Evolutionary conservation across 2,329 filamentous ascomycete species (phyloP).

Genomic region (Alternaria sp.): DNA sequence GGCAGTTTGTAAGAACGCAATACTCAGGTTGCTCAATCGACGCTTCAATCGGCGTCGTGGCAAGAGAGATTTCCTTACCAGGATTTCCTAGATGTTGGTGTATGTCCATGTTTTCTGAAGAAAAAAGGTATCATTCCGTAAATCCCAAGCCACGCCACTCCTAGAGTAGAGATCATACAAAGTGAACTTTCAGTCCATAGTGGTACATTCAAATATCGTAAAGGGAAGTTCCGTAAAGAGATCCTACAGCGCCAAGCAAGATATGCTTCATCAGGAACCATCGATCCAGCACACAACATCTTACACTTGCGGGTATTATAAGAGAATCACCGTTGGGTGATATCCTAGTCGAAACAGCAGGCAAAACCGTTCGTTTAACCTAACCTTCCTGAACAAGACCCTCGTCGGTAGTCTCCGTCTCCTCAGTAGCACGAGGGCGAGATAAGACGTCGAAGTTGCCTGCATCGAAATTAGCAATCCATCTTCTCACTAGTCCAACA

Average conservation of each 20-base stretch:
- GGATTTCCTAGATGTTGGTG: neutral
- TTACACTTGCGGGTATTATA: neutral
- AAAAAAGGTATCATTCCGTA: constrained; percentile 29
- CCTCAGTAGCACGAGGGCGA: constrained; percentile 34
- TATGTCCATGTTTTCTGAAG: neutral
- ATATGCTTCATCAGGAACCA: neutral
- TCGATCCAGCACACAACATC: neutral
- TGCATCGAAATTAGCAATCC: constrained; percentile 18
- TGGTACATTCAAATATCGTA: constrained; percentile 29
- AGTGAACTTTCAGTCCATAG: constrained; percentile 26
- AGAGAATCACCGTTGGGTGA: neutral
- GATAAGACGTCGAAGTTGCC: constrained; percentile 48
- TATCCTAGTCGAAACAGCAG: neutral
- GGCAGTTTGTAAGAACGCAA: neutral
- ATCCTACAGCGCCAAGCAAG: constrained; percentile 19
- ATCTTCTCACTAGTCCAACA: neutral
- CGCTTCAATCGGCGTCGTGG: neutral
- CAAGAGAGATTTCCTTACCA: too few species aligned
- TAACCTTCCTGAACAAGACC: constrained; percentile 44
- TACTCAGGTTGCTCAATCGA: neutral
- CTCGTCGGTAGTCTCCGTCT: constrained; percentile 42
- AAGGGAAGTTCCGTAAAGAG: constrained; percentile 7
- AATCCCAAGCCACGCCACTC: constrained; percentile 15
- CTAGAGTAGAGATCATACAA: constrained; percentile 46
- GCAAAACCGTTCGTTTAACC: constrained; percentile 19